These are phyloP conservation scores for Exophiala oligosperma DNA, from an alignment of 2,329 filamentous ascomycete species.

Conservation along the genomic window DNA sequence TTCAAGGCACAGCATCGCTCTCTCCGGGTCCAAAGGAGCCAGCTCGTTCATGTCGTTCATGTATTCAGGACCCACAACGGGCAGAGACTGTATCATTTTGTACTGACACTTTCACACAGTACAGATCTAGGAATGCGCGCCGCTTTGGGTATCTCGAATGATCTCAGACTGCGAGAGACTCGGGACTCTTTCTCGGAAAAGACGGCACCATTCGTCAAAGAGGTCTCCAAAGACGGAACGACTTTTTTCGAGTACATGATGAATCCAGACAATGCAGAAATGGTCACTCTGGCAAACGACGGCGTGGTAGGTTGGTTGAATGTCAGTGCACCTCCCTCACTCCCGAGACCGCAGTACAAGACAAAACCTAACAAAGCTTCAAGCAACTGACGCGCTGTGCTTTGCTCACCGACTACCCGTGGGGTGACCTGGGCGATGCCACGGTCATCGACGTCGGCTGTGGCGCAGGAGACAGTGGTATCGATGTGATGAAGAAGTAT, in stretches of 20 bases:
- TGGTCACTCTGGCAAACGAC: constrained; percentile 1
- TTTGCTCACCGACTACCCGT: constrained; percentile 15
- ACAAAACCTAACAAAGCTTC: too few relatives aligned
- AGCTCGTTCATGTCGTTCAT: constrained; percentile 12
- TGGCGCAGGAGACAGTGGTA: constrained; percentile 12
- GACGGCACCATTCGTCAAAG: constrained; percentile 5
- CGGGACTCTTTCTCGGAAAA: constrained; percentile 12
- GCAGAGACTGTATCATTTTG: not conserved
- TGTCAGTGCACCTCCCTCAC: not conserved
- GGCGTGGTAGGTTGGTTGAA: constrained; percentile 14
- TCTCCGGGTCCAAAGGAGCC: constrained; percentile 1
- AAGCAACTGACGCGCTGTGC: constrained; percentile 4
- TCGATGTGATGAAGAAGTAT: constrained; percentile 10
- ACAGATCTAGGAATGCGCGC: constrained; percentile 1
- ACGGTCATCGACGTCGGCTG: constrained; percentile 15
- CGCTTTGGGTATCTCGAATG: constrained; percentile 3
- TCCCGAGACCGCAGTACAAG: too few relatives aligned
- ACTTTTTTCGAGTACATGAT: constrained; percentile 12
- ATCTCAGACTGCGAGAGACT: constrained; percentile 5
- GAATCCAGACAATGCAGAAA: constrained; percentile 7
- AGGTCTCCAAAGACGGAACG: not conserved
- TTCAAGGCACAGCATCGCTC: constrained; percentile 10
- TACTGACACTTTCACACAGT: not conserved
- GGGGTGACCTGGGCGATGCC: constrained; percentile 5
- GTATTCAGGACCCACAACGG: not conserved